Percentiles rank a stretch among this genome's conserved stretches.
Conservation (phyloP, 2,329 filamentous ascomycete genomes). For the Dichotomopilus funicola region DNA sequence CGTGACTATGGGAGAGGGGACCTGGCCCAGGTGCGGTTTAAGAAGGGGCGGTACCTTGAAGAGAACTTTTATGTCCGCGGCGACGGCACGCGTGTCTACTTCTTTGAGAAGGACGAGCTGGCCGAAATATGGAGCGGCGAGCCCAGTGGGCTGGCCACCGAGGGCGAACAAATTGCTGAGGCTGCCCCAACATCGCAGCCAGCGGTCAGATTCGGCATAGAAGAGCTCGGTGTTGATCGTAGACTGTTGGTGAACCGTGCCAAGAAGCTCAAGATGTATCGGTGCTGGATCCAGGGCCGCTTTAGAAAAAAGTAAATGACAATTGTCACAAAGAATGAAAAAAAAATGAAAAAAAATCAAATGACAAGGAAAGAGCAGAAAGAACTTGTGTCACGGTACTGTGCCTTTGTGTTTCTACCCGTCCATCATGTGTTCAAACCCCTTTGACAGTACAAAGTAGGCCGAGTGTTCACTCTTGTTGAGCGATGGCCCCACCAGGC, state of each 20-base stretch:
- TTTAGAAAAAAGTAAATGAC: conserved; percentile 60
- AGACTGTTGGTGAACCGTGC: conserved; percentile 89
- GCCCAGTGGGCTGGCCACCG: conserved; percentile 19
- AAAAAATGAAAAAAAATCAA: too few relatives aligned
- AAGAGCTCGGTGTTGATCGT: conserved; percentile 77
- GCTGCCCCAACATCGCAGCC: conserved; percentile 31
- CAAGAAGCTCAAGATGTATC: conserved; percentile 92
- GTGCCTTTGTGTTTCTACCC: background rate
- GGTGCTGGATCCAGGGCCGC: conserved; percentile 87
- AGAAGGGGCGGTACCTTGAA: conserved; percentile 86
- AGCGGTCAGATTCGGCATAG: conserved; percentile 60
- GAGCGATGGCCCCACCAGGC: background rate
- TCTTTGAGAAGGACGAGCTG: conserved; percentile 85
- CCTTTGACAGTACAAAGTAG: background rate
- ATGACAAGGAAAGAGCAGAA: too few relatives aligned
- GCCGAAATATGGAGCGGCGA: conserved; percentile 65
- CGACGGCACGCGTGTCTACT: conserved; percentile 94
- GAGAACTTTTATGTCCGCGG: conserved; percentile 97
- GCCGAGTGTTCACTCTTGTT: background rate
- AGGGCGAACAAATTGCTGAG: conserved; percentile 13
- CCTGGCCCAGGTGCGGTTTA: conserved; percentile 92
- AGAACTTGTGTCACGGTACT: background rate
- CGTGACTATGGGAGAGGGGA: conserved; percentile 95
- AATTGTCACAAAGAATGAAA: background rate
- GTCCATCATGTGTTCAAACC: background rate